Percentiles rank a stretch among this genome's conserved stretches.
Conservation (phyloP, 2,329 filamentous ascomycete genomes). For the Hysterium pulicare region DNA sequence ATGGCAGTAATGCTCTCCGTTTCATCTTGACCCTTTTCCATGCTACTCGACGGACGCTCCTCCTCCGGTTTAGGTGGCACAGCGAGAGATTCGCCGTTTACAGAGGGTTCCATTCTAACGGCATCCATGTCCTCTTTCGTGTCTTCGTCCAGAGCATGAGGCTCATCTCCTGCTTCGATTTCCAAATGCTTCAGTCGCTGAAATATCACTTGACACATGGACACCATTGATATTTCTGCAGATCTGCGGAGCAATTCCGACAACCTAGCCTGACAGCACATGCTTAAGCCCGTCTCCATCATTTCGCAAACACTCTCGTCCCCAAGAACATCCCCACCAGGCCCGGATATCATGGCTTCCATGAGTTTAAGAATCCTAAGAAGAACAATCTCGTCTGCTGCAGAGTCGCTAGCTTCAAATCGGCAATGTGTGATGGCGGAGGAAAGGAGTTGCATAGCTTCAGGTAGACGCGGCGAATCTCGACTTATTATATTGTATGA, state of each 20-base stretch:
- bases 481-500: slow-evolving; percentile 87
- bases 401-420: slow-evolving; percentile 93
- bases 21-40: slow-evolving; percentile 33
- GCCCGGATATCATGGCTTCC: slow-evolving; percentile 96
- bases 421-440: slow-evolving; percentile 96
- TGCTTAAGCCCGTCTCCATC: slow-evolving; percentile 97
- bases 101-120: slow-evolving; percentile 79
- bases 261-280: slow-evolving; percentile 90
- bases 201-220: slow-evolving; percentile 99
- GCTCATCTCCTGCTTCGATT: slow-evolving; percentile 66
- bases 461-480: slow-evolving; percentile 78
- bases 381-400: slow-evolving; percentile 92
- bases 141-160: slow-evolving; percentile 63
- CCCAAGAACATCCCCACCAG: slow-evolving; percentile 87
- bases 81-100: slow-evolving; percentile 59
- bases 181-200: slow-evolving; percentile 86
- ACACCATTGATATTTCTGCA: slow-evolving; percentile 95
- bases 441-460: slow-evolving; percentile 92
- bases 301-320: slow-evolving; percentile 99
- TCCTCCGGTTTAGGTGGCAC: slow-evolving; percentile 30
- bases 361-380: slow-evolving; percentile 93
- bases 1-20: slow-evolving; percentile 36
- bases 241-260: slow-evolving; percentile 87
- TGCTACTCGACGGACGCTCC: slow-evolving; percentile 29
- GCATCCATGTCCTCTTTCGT: slow-evolving; percentile 67